Percentiles rank a stretch among this genome's conserved stretches.
Evolutionary conservation across 2,329 filamentous ascomycete species (phyloP).

Genomic region (Sporothrix brunneoviolacea): DNA sequence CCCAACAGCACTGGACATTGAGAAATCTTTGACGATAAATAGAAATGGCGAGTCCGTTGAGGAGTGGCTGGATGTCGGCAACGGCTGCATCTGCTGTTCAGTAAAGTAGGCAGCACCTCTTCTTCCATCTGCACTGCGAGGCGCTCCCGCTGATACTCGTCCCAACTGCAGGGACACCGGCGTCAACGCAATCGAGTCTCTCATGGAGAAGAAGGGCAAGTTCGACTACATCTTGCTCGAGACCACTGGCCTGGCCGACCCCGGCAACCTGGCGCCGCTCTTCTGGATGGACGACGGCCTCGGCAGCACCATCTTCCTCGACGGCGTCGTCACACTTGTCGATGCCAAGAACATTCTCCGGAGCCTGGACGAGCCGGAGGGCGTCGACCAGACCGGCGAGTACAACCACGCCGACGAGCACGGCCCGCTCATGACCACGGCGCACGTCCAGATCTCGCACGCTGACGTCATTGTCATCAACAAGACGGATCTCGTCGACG

Average conservation of each 20-base stretch:
- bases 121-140: not conserved
- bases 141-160: no score
- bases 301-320: conserved; percentile 90
- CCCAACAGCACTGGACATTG: conserved; percentile 78
- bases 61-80: conserved; percentile 93
- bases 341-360: conserved; percentile 88
- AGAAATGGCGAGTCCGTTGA: conserved; percentile 75
- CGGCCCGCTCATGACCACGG: conserved; percentile 75
- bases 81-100: conserved; percentile 96
- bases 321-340: conserved; percentile 92
- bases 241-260: conserved; percentile 91
- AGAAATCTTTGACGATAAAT: conserved; percentile 89
- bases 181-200: conserved; percentile 87
- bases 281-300: conserved; percentile 98
- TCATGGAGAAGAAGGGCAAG: conserved; percentile 88
- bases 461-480: conserved; percentile 94
- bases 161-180: conserved; percentile 63
- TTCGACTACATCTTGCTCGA: conserved; percentile 98
- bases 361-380: conserved; percentile 67
- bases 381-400: conserved; percentile 45
- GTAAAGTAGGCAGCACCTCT: conserved; percentile 61
- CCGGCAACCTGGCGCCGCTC: conserved; percentile 87
- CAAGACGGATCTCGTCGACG: conserved; percentile 77
- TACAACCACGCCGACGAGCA: conserved; percentile 41
- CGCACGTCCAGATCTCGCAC: conserved; percentile 93